Conservation (phyloP, 2,329 filamentous ascomycete species). For the Botrytis galanthina region DNA sequence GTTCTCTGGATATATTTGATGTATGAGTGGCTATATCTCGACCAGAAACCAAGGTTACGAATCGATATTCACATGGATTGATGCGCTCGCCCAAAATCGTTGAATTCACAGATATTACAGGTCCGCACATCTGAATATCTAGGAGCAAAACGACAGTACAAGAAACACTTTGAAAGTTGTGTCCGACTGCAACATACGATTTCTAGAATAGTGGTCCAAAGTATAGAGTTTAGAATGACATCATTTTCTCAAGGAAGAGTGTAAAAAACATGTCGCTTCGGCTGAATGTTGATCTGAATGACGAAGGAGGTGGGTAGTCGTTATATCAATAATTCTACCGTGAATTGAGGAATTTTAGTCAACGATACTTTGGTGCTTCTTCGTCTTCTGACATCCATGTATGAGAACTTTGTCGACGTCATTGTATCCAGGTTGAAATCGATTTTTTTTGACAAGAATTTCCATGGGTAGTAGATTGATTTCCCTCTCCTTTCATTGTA, state of each 20-base stretch:
- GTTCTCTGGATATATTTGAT: neutral
- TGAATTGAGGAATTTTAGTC: neutral
- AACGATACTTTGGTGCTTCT: neutral
- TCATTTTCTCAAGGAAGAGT: neutral
- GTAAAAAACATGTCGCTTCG: neutral
- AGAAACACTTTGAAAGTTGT: neutral
- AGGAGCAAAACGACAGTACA: neutral
- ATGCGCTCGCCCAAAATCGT: neutral
- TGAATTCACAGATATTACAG: neutral
- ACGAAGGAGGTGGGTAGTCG: neutral
- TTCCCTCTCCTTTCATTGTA: neutral
- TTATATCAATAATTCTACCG: neutral
- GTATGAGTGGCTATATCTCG: neutral
- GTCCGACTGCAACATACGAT: neutral
- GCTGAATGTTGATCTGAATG: neutral
- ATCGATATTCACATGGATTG: neutral
- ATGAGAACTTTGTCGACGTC: neutral
- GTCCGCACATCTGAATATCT: neutral
- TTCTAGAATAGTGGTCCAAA: neutral
- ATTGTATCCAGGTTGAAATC: neutral
- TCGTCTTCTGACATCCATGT: neutral
- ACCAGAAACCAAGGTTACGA: neutral
- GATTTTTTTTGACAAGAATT: neutral
- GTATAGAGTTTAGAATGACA: neutral
- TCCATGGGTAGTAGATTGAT: neutral